Evolutionary conservation across 495 filamentous ascomycete species (phyloP).

Genomic region (Elaphomyces granulatus): DNA sequence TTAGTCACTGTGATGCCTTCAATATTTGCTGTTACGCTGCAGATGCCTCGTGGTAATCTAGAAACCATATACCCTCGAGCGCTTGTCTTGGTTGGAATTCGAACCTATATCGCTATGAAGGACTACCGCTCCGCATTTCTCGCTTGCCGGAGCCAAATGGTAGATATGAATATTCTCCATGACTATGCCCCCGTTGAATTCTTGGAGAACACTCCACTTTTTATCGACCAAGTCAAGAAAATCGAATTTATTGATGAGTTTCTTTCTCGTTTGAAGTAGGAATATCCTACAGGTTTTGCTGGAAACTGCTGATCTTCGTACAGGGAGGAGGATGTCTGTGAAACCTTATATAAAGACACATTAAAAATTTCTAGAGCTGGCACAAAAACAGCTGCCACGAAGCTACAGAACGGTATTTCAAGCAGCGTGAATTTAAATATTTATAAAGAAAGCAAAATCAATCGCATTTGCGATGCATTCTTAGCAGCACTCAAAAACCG

Average conservation of each 20-base stretch:
- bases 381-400: no score
- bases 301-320: conserved; percentile 10
- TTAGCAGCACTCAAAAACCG: conserved; percentile 47
- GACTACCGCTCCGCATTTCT: conserved; percentile 75
- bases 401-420: conserved; percentile 6
- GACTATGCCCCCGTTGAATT: conserved; percentile 80
- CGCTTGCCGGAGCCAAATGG: conserved; percentile 77
- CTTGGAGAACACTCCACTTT: conserved; percentile 54
- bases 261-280: conserved; percentile 72
- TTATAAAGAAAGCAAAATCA: conserved; percentile 51
- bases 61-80: conserved; percentile 92
- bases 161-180: conserved; percentile 97
- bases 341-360: conserved; percentile 89
- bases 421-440: neutral
- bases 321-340: conserved; percentile 85
- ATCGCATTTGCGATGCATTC: conserved; percentile 79
- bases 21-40: conserved; percentile 64
- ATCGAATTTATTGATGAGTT: conserved; percentile 82
- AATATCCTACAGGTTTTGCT: neutral
- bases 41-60: conserved; percentile 90
- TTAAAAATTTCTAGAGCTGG: conserved; percentile 25
- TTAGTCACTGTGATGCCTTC: conserved; percentile 85
- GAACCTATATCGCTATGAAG: conserved; percentile 59
- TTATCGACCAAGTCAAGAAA: conserved; percentile 77
- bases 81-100: conserved; percentile 77